Evolutionary conservation across 352 stramenopile species (phyloP), one percentile per base, ranked within the genome.

Genomic region (Phytophthora lateralis): DNA sequence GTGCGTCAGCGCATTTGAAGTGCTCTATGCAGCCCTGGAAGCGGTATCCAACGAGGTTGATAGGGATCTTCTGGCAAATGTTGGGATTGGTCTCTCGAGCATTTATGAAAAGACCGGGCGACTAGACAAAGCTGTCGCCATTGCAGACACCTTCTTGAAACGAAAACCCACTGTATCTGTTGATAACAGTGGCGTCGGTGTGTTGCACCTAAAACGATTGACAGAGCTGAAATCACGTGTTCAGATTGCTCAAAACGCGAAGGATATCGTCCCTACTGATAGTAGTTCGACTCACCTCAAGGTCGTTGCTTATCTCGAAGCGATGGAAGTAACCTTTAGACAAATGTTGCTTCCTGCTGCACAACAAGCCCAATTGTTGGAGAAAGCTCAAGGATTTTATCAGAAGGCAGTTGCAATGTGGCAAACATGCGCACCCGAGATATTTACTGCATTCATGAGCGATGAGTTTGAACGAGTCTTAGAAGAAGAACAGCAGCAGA

Each of bases 241-340:
- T 7, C 82, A 92, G 53, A 49, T 94, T 17, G 67, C 80, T 35
- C 82, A 89, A 60, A 90, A 88, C n/a, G 64, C 65, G 1, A 93
- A 92, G 46, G 82, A 94, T 9, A 66, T 90, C 15, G 43, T 57
- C 0, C 73, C 72, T 20, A 76, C 76, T 2, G 82, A 91, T 27
- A 63, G 26, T 10, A 66, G 48, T 17, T 58, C 54, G 1, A 24
- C 57, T 18, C 64, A 55, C 42, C 52, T 94, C 6, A 87, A 80
- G 44, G 73, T 89, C 8, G 60, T 79, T 1, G 76, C 74, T 4
- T 80, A 80, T 41, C 29, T 92, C 6, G 75, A 87, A 64, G 75
- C 74, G 14, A 81, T 89, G 48, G 75, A 90, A 24, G 29, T 42
- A 3, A 70, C 61, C 10, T 70, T 72, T 21, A 55, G 18, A 27